These are phyloP conservation scores for Phytophthora pinifolia DNA, from an alignment of 352 stramenopile species.

Conservation along the genomic window DNA sequence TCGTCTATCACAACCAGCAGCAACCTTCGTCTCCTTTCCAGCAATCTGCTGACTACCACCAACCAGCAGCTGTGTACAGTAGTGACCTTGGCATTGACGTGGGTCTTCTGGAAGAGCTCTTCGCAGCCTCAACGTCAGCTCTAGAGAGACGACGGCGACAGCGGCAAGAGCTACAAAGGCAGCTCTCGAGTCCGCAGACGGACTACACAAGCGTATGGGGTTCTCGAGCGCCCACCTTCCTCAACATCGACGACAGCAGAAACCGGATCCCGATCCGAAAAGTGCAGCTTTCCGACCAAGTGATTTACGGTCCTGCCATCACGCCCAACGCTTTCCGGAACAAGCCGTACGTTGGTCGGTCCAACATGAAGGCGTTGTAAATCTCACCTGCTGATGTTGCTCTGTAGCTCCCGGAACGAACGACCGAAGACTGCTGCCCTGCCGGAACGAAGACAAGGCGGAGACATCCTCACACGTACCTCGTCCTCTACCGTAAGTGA, in stretches of 20 bases:
- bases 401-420: constrained; percentile 6
- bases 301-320: constrained; percentile 68
- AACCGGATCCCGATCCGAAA: constrained; percentile 66
- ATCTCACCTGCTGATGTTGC: constrained; percentile 3
- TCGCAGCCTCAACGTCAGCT: constrained; percentile 28
- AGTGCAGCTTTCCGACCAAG: constrained; percentile 49
- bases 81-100: constrained; percentile 26
- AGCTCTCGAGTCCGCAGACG: constrained; percentile 14
- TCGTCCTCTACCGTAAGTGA: constrained; percentile 41
- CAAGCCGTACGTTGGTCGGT: constrained; percentile 25
- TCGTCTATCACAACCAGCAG: constrained; percentile 25
- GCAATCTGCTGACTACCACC: neutral
- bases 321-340: constrained; percentile 43
- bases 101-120: constrained; percentile 30
- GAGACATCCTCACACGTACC: constrained; percentile 52
- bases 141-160: constrained; percentile 30
- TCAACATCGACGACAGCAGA: constrained; percentile 56
- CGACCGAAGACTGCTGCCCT: constrained; percentile 38
- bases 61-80: constrained; percentile 10
- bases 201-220: constrained; percentile 20
- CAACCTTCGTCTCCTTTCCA: constrained; percentile 14
- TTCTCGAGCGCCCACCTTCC: constrained; percentile 23
- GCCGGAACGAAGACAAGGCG: constrained; percentile 29
- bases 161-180: constrained; percentile 25
- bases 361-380: neutral